A percentile compares a stretch with the other conserved stretches of the same genome.
Evolutionary conservation across 1,284 basidiomycete species (phyloP).

Genomic region (Irpex sp.): DNA sequence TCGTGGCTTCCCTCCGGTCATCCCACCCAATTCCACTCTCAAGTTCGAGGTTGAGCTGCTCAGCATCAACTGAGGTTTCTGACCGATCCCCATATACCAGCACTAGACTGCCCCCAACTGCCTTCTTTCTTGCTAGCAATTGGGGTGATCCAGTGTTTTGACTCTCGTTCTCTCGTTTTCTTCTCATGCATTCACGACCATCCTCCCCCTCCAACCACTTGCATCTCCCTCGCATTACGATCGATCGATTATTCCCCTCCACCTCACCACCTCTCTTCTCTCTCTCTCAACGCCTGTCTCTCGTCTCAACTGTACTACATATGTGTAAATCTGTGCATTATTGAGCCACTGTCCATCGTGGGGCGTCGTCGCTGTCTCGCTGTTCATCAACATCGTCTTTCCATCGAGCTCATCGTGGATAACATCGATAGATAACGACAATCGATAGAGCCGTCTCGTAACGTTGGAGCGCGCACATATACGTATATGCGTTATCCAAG

Average conservation of each 20-base stretch:
- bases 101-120: no score
- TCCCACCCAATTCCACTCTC: slow-evolving; percentile 75
- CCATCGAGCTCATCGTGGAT: background rate
- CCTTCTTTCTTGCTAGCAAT: background rate
- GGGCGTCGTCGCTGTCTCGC: background rate
- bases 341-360: background rate
- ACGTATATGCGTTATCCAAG: background rate
- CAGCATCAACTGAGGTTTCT: slow-evolving; percentile 50
- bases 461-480: background rate
- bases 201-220: background rate
- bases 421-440: slow-evolving; percentile 10
- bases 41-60: slow-evolving; percentile 81
- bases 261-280: slow-evolving; percentile 2
- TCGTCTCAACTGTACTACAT: background rate
- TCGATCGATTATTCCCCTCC: background rate
- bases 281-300: background rate
- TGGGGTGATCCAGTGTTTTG: background rate
- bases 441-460: background rate
- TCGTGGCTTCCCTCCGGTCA: slow-evolving; percentile 77
- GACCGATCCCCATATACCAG: background rate
- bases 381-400: background rate
- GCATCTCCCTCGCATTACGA: slow-evolving; percentile 7
- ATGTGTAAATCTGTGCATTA: background rate
- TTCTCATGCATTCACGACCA: background rate
- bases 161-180: background rate